Conservation (phyloP, 306 rosid species). For the Castanea mollissima region DNA sequence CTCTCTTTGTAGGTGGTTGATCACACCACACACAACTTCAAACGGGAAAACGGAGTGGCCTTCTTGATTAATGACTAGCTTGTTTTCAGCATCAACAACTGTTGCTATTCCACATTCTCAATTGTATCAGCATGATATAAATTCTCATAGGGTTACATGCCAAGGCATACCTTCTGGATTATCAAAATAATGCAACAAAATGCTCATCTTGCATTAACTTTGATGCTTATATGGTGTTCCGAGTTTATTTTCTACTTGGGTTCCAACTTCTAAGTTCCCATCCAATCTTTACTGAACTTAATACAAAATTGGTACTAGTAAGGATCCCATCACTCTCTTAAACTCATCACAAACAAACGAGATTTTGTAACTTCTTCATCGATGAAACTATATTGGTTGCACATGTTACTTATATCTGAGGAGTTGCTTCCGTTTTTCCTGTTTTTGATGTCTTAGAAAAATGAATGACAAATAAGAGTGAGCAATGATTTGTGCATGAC, state of each 20-base stretch:
- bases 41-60: slow-evolving; percentile 36
- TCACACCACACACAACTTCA: slow-evolving; percentile 58
- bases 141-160: neutral
- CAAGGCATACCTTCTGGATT: neutral
- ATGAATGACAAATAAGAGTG: no score
- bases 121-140: neutral
- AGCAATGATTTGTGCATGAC: no score
- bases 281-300: no score
- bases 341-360: no score
- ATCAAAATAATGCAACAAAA: neutral
- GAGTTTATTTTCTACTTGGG: neutral
- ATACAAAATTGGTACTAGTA: no score
- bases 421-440: no score
- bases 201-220: neutral
- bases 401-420: no score
- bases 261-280: neutral
- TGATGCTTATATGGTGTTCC: neutral
- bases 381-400: no score
- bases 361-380: no score
- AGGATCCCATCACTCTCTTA: no score
- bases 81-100: slow-evolving; percentile 12
- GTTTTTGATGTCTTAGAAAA: no score
- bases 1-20: slow-evolving; percentile 55
- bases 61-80: slow-evolving; percentile 55
- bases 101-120: neutral